Evolutionary conservation across 129 eudicot genomes (phyloP).

Genomic region (Helianthus tuberosus): DNA sequence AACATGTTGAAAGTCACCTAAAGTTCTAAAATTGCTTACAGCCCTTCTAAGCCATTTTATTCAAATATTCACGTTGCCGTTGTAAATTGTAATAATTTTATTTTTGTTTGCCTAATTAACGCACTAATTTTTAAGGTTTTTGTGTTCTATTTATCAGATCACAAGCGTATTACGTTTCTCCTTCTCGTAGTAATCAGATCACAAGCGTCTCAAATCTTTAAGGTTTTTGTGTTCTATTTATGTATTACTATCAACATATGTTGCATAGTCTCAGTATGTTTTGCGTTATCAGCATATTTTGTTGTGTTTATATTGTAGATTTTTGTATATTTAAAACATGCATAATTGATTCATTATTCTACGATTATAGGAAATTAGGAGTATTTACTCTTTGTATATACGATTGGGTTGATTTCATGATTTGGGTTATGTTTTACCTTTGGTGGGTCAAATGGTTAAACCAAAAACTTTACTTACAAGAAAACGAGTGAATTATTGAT

Average conservation of each 20-base stretch:
- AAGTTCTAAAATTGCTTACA: background rate
- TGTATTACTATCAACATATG: slow-evolving; percentile 11
- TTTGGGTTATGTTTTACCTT: background rate
- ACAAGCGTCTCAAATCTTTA: background rate
- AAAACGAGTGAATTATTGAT: no score
- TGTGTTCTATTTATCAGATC: no score
- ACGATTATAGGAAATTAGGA: background rate
- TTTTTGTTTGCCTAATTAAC: no score
- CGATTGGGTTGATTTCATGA: background rate
- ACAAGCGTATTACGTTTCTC: background rate
- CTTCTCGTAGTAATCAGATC: background rate
- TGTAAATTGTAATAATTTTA: no score
- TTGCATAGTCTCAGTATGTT: background rate
- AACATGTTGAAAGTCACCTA: background rate
- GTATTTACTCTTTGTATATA: background rate
- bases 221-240: slow-evolving; percentile 14
- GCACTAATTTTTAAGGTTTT: no score
- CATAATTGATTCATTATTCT: background rate
- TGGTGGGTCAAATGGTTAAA: background rate
- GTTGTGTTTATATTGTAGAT: background rate
- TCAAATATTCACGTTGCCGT: no score
- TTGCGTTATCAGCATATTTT: background rate
- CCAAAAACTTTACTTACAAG: background rate
- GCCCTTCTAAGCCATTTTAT: no score
- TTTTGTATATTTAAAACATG: background rate